phyloP scores from a whole-genome alignment of 805 yeast genomes.

The Pichia nanzhaoensis region DNA sequence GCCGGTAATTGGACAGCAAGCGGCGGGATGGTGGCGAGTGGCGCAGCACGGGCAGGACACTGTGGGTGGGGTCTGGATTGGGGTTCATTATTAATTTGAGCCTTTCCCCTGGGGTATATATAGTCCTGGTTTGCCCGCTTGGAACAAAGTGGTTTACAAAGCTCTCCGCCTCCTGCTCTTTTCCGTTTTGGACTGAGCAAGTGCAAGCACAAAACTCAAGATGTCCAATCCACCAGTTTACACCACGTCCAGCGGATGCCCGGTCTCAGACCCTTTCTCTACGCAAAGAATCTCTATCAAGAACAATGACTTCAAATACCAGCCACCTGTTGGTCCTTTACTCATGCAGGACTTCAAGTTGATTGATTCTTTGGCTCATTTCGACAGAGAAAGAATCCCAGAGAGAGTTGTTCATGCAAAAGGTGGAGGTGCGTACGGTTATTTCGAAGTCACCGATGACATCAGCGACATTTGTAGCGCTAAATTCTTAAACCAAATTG shows the following conservation, averaged over 20 bases:
- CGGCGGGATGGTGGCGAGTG: too few relatives aligned
- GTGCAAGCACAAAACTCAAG: neutral
- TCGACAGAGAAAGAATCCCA: slow-evolving; percentile 85
- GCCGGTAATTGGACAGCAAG: too few relatives aligned
- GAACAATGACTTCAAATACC: slow-evolving; percentile 22
- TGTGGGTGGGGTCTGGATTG: too few relatives aligned
- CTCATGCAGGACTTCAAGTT: slow-evolving; percentile 75
- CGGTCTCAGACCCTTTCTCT: slow-evolving; percentile 70
- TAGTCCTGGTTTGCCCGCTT: too few relatives aligned
- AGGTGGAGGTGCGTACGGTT: slow-evolving; percentile 88
- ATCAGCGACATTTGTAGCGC: slow-evolving; percentile 66
- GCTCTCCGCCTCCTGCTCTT: too few relatives aligned
- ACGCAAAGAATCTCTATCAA: slow-evolving; percentile 68
- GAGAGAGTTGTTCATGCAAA: slow-evolving; percentile 93
- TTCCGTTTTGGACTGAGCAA: too few relatives aligned
- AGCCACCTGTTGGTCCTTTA: slow-evolving; percentile 55
- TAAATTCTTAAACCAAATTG: slow-evolving; percentile 62
- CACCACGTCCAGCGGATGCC: slow-evolving; percentile 71
- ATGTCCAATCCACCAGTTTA: slow-evolving; percentile 46
- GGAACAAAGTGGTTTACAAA: too few relatives aligned
- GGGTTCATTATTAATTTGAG: too few relatives aligned
- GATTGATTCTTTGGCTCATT: slow-evolving; percentile 77
- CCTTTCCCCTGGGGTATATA: too few relatives aligned
- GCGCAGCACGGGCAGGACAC: too few relatives aligned
- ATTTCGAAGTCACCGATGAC: slow-evolving; percentile 82